Conservation (phyloP, 1,284 basidiomycete genomes). For the Afroboletus lepidellus region DNA sequence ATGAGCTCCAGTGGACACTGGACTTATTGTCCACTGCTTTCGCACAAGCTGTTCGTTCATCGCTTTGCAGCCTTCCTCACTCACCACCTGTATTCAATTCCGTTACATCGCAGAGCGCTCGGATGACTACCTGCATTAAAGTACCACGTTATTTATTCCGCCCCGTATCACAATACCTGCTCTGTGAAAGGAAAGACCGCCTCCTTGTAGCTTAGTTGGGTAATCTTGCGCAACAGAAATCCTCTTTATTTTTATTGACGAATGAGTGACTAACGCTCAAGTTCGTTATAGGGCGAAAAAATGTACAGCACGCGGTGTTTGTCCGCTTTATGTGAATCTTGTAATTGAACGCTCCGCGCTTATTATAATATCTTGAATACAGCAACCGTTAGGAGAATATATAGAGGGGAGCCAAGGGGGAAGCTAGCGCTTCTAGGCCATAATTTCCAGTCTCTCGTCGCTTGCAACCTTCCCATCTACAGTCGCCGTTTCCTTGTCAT, state of each 20-base stretch:
- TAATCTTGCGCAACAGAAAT: not conserved
- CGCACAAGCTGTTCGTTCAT: not conserved
- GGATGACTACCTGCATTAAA: not conserved
- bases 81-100: not conserved
- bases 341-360: no score
- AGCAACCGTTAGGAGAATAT: no score
- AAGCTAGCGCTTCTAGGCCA: no score
- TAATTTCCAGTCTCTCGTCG: no score
- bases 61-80: not conserved
- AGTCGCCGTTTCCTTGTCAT: no score
- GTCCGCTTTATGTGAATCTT: no score
- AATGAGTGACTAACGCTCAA: no score
- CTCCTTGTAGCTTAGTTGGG: not conserved
- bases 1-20: constrained; percentile 9
- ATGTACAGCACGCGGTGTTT: no score
- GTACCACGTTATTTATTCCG: not conserved
- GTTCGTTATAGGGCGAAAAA: no score
- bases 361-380: no score
- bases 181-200: not conserved
- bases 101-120: not conserved
- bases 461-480: no score
- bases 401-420: no score
- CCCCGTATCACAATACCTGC: not conserved
- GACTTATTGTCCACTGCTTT: not conserved
- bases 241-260: not conserved